Percentiles rank a stretch among this genome's conserved stretches.
Conservation (phyloP, 2,329 filamentous ascomycete genomes). For the Pseudopithomyces maydicus region DNA sequence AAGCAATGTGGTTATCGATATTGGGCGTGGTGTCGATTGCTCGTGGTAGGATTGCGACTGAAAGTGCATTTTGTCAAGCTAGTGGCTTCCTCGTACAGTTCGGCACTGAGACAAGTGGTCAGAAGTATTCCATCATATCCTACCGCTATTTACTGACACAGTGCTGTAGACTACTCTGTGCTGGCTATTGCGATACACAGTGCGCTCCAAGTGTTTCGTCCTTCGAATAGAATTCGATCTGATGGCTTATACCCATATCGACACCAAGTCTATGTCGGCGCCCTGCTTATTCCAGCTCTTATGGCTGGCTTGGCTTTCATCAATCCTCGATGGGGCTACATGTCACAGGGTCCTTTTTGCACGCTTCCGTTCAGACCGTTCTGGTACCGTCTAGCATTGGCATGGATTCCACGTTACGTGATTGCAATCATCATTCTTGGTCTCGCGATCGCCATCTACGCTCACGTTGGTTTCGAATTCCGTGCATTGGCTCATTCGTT, state of each 20-base stretch:
- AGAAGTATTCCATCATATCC: conserved; percentile 18
- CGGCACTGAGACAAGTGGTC: conserved; percentile 69
- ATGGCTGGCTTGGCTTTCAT: conserved; percentile 69
- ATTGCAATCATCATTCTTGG: conserved; percentile 68
- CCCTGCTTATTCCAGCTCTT: conserved; percentile 62
- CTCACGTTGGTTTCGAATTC: conserved; percentile 61
- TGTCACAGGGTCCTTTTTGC: conserved; percentile 70
- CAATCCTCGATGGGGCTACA: conserved; percentile 60
- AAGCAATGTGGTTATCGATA: conserved; percentile 70
- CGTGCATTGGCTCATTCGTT: conserved; percentile 37
- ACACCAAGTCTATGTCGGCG: conserved; percentile 62
- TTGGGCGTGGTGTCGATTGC: conserved; percentile 65
- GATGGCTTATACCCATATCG: conserved; percentile 73
- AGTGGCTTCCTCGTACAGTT: conserved; percentile 70
- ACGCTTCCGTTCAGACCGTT: conserved; percentile 68
- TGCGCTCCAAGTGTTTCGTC: conserved; percentile 71
- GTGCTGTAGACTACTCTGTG: conserved; percentile 65
- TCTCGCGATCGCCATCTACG: conserved; percentile 72
- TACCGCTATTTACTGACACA: conserved; percentile 4
- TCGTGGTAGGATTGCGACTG: conserved; percentile 55
- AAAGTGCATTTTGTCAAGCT: conserved; percentile 67
- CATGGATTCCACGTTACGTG: conserved; percentile 76
- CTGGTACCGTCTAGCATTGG: conserved; percentile 71
- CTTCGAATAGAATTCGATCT: conserved; percentile 51
- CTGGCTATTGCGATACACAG: conserved; percentile 76